phyloP scores from a whole-genome alignment of 1,139 yeast genomes.

The Geotrichum reessii region DNA sequence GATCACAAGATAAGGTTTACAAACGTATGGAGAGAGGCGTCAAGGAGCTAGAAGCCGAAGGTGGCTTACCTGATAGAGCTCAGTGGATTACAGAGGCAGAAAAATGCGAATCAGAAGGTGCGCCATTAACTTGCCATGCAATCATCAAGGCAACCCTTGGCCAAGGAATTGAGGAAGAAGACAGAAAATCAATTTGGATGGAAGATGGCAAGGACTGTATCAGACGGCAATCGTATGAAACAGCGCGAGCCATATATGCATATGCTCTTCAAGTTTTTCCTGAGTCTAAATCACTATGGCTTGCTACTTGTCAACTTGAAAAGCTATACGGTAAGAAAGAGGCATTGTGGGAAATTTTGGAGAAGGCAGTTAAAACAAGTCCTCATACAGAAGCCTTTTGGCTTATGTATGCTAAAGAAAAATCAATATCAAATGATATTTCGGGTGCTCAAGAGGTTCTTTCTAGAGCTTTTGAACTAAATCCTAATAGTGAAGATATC shows the following conservation, averaged over 20 bases:
- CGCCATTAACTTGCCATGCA: conserved; percentile 35
- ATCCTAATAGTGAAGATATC: conserved; percentile 48
- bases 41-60: conserved; percentile 38
- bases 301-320: conserved; percentile 45
- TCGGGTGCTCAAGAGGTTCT: conserved; percentile 52
- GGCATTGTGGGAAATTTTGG: conserved; percentile 47
- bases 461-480: conserved; percentile 41
- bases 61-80: conserved; percentile 34
- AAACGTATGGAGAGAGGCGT: conserved; percentile 51
- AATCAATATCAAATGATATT: conserved; percentile 49
- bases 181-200: conserved; percentile 33
- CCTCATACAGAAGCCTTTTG: conserved; percentile 50
- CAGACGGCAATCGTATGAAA: conserved; percentile 32
- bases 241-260: conserved; percentile 48
- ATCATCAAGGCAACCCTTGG: conserved; percentile 33
- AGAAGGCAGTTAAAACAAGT: conserved; percentile 45
- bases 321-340: conserved; percentile 34
- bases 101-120: conserved; percentile 35
- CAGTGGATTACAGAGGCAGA: conserved; percentile 50
- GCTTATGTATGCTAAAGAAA: conserved; percentile 69
- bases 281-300: conserved; percentile 51
- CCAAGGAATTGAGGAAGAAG: conserved; percentile 33
- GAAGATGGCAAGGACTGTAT: conserved; percentile 36
- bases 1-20: conserved; percentile 42
- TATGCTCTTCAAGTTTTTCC: conserved; percentile 48